A percentile compares a stretch with the other conserved stretches of the same genome.
Evolutionary conservation across 371 early-diverging fungal species (phyloP).

Genomic region (Mortierella sp.): DNA sequence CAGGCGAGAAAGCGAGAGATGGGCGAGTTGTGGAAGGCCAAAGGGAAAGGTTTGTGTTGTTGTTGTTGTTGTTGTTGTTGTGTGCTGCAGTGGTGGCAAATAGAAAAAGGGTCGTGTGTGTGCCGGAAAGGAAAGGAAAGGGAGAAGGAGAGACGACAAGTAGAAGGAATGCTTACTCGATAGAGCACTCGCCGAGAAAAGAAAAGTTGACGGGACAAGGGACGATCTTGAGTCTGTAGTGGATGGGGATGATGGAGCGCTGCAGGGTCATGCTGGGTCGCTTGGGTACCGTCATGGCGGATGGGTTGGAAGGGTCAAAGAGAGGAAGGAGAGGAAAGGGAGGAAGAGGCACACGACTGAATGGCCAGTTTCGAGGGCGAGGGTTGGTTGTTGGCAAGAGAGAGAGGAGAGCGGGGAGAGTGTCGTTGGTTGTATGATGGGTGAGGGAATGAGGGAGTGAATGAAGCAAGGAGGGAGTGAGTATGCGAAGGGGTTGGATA

Average conservation of each 20-base stretch:
- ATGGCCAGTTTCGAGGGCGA: background rate
- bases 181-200: constrained; percentile 54
- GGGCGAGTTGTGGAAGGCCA: background rate
- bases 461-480: background rate
- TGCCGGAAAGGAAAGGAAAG: background rate
- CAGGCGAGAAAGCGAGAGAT: background rate
- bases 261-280: constrained; percentile 44
- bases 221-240: constrained; percentile 54
- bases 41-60: no score
- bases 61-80: background rate
- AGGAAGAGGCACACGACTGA: background rate
- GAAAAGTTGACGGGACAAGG: constrained; percentile 56
- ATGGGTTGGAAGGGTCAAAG: background rate
- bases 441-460: no score
- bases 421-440: background rate
- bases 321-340: background rate
- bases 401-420: background rate
- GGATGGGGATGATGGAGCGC: constrained; percentile 53
- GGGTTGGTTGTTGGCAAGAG: background rate
- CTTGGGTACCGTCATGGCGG: constrained; percentile 50
- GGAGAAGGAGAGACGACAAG: background rate
- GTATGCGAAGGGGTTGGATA: background rate
- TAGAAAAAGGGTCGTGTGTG: background rate
- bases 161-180: constrained; percentile 42
- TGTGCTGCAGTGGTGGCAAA: background rate